A percentile compares a stretch with the other conserved stretches of the same genome.
Evolutionary conservation across 2,329 filamentous ascomycete species (phyloP).

Genomic region (Trichoderma hamatum): DNA sequence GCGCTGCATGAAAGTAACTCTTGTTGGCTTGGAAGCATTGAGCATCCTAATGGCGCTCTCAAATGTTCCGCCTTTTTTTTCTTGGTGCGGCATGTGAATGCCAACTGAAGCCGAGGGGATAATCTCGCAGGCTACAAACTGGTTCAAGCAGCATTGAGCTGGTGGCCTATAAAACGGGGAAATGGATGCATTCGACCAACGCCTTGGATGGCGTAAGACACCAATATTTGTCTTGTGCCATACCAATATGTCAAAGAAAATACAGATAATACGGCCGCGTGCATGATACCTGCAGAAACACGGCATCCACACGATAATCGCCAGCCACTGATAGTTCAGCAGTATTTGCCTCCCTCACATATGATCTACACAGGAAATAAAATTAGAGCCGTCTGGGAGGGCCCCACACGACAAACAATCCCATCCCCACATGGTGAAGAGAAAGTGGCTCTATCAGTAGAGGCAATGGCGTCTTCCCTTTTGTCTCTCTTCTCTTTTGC

Average conservation of each 20-base stretch:
- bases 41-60: neutral
- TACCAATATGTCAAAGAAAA: neutral
- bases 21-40: neutral
- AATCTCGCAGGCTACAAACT: neutral
- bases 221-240: neutral
- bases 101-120: neutral
- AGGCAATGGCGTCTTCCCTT: neutral
- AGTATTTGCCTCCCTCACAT: neutral
- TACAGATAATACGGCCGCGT: neutral
- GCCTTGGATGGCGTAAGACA: neutral
- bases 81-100: neutral
- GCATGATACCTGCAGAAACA: slow-evolving; percentile 10
- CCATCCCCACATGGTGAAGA: slow-evolving; percentile 3
- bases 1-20: neutral
- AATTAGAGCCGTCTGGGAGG: slow-evolving; percentile 6
- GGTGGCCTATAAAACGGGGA: neutral
- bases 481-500: neutral
- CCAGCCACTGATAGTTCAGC: neutral
- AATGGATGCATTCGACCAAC: neutral
- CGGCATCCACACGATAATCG: neutral
- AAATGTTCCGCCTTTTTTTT: neutral
- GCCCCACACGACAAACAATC: slow-evolving; percentile 20
- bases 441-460: neutral
- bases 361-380: slow-evolving; percentile 11
- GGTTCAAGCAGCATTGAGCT: neutral